Evolutionary conservation across 1,139 yeast genomes (phyloP).

Genomic region (Candida sp.): DNA sequence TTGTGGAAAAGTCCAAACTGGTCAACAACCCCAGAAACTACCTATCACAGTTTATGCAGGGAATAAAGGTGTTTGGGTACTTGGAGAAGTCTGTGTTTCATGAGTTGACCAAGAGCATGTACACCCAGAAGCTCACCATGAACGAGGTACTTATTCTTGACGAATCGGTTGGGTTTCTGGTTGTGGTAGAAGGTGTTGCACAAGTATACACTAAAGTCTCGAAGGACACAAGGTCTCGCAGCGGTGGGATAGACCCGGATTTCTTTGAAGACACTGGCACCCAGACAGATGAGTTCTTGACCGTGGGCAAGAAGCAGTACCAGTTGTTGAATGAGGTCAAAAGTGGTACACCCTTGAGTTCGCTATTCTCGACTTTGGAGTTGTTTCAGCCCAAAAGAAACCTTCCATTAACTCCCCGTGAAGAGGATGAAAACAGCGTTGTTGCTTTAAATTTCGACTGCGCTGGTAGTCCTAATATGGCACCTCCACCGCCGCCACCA

Average conservation of each 20-base stretch:
- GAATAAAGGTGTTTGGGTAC: constrained; percentile 94
- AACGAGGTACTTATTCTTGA: constrained; percentile 80
- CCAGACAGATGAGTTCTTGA: constrained; percentile 45
- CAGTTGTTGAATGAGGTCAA: constrained; percentile 85
- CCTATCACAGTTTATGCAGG: constrained; percentile 87
- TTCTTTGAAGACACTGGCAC: constrained; percentile 18
- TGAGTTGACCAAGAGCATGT: constrained; percentile 90
- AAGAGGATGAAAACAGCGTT: constrained; percentile 7
- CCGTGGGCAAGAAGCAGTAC: constrained; percentile 55
- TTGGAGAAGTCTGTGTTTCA: constrained; percentile 90
- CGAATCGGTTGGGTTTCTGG: constrained; percentile 82
- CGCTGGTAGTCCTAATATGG: too few relatives aligned
- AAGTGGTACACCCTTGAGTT: constrained; percentile 85
- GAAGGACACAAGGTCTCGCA: constrained; percentile 18
- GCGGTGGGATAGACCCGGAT: background rate
- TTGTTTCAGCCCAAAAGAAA: constrained; percentile 37
- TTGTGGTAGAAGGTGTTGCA: constrained; percentile 93
- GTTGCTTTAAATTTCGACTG: constrained; percentile 11
- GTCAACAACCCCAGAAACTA: constrained; percentile 43
- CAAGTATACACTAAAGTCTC: constrained; percentile 71
- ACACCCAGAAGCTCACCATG: constrained; percentile 78
- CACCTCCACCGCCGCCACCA: too few relatives aligned
- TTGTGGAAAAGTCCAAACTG: constrained; percentile 27
- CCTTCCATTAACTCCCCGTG: constrained; percentile 10
- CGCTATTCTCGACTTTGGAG: constrained; percentile 79